These are phyloP conservation scores for Pittosporum tobira DNA, from an alignment of 129 eudicot species.

Conservation along the genomic window DNA sequence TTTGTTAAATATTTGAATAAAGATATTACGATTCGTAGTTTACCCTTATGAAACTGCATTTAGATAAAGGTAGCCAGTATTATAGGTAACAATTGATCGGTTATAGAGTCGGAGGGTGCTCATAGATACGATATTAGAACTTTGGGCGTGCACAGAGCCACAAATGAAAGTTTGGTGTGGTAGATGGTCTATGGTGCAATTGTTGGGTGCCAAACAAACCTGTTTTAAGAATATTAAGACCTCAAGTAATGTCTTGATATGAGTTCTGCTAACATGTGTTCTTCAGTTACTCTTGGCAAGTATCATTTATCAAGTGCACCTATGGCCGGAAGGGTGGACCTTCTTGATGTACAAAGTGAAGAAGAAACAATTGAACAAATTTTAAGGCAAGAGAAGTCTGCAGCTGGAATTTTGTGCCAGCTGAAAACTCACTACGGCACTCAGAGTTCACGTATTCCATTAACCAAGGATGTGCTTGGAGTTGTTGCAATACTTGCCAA, in stretches of 20 bases:
- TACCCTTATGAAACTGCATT: no score
- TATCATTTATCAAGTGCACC: slow-evolving; percentile 28
- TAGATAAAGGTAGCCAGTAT: no score
- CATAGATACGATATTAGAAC: no score
- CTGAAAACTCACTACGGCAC: slow-evolving; percentile 26
- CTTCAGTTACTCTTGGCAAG: slow-evolving; percentile 55
- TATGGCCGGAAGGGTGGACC: slow-evolving; percentile 26
- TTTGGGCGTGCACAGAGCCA: no score
- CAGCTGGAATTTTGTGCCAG: slow-evolving; percentile 55
- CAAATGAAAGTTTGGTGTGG: no score
- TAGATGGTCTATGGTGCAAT: no score
- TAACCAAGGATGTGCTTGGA: slow-evolving; percentile 55
- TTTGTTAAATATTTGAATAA: no score
- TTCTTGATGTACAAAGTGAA: slow-evolving; percentile 23
- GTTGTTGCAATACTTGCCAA: slow-evolving; percentile 79
- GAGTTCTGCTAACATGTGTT: neutral
- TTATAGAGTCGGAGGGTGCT: no score
- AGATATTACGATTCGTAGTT: no score
- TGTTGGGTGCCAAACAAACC: no score
- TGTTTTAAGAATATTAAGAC: no score
- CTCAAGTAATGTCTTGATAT: neutral
- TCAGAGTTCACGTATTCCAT: slow-evolving; percentile 28
- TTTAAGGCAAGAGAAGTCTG: slow-evolving; percentile 49
- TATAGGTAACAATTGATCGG: no score
- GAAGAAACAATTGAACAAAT: slow-evolving; percentile 38